Evolutionary conservation across 805 yeast genomes (phyloP), one percentile per base, ranked within the genome.

Genomic region (Jamesozyma piceae): DNA sequence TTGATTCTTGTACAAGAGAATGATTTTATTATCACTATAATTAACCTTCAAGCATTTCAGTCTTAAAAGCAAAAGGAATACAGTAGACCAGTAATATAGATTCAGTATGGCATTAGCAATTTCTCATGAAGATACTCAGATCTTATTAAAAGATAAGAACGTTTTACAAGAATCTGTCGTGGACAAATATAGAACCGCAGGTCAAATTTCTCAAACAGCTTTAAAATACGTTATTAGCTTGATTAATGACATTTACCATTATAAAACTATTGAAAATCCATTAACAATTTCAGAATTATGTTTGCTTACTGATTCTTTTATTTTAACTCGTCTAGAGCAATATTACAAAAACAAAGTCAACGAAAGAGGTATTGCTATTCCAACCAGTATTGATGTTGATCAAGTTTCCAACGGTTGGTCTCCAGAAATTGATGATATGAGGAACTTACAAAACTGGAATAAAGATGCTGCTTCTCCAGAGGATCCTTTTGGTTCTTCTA

Each of bases 311-410:
- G 97, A 92, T 63, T 75, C 83, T 28, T 82, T 79, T 63, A 65
- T 90, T 57, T 65, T 69, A 39, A 67, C 75, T 35, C 73, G 88
- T 43, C 67, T 83, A 41, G 69, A 69, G 43, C 72, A 67, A 43
- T 80, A 73, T 27, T 89, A 75, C 64, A 80, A 69, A 52, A 72
- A 72, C 49, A 71, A 72, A 39, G 82, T 80, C 26, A 72, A 75
- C 51, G 99, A 92, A 69, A 87, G 83, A 66, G 96, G 97, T 46
- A 84, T 92, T 58, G 85, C 96, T 9, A 76, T 75, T 47, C 98
- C 99, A n/a, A 88, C 88, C 15, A 75, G 85, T 41, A 77, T 92
- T 48, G 95, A 88, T 64, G 80, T 84, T 41, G 84, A 86, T 60
- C 88, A 84, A 57, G 72, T 84, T 42, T 75, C 80, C 19, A 64